Evolutionary conservation across 2,329 filamentous ascomycete species (phyloP), one percentile per base, ranked within the genome.

Genomic region (Fusarium subglutinans): DNA sequence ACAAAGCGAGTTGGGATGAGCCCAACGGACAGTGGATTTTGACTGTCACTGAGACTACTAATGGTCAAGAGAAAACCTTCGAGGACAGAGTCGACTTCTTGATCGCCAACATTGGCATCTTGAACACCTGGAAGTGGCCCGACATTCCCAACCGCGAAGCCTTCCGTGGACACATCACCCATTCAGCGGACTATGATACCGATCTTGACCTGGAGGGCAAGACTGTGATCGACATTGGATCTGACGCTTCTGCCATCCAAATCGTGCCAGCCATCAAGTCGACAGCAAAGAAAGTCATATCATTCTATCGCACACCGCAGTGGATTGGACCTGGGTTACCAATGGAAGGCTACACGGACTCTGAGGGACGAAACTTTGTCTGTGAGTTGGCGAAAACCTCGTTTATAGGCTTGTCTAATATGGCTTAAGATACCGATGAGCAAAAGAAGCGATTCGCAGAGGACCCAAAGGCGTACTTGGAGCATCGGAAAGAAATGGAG

Each of bases 81-180:
- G 78, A 77, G 28, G 86, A 88, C 64, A 70, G 83, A 17, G 85
- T 84, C 61, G 81, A 87, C 67, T 87, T 88, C 70, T 76, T 88
- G 26, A 70, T 88, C 35, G 82, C 88, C 69, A 86, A 83, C 6
- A 84, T 84, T 1, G 87, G 87, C 1, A 85, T 88, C 63, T 77
- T 89, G 12, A 89, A 89, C 30, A 60, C 72, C 1, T 88, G 86
- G 86, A 87, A 85, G 69, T 88, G 85, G 84, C 87, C 87, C 3
- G 82, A 85, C 37, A 83, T 88, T 28, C 78, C 84, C 2, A 84
- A 83, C 5, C 76, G 87, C 8, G 70, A 85, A 20, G 75, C 79
- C n/a, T 89, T 87, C 70, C 75, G 83, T 38, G 87, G 87, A 35
- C 77, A 84, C 9, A 72, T 87, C 12, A 80, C 89, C 50, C 87